Conservation (phyloP, 2,329 filamentous ascomycete genomes). For the Aciculosporium take region DNA sequence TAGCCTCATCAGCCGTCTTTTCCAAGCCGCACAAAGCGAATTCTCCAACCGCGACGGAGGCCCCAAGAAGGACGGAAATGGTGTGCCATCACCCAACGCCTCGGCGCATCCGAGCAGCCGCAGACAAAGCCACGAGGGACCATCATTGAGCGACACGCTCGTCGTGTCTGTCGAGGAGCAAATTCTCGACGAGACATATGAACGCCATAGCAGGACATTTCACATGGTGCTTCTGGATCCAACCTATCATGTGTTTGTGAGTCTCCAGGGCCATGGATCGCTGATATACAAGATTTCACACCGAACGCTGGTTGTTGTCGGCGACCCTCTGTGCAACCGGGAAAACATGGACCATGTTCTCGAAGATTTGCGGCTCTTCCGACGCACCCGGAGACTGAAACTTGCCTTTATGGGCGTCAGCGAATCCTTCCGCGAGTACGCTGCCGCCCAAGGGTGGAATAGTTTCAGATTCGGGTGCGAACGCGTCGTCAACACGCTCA, state of each 20-base stretch:
- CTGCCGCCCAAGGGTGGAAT: slow-evolving; percentile 6
- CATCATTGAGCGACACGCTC: slow-evolving; percentile 1
- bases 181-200: slow-evolving; percentile 6
- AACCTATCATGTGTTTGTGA: slow-evolving; percentile 10
- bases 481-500: slow-evolving; percentile 9
- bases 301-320: slow-evolving; percentile 9
- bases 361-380: slow-evolving; percentile 8
- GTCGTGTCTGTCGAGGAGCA: slow-evolving; percentile 2
- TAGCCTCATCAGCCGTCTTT: background rate
- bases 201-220: slow-evolving; percentile 9
- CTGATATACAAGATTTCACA: slow-evolving; percentile 10
- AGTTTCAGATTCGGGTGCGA: slow-evolving; percentile 11
- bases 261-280: slow-evolving; percentile 8
- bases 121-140: background rate
- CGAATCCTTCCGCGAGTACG: slow-evolving; percentile 8
- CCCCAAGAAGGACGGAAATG: too few relatives aligned
- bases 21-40: background rate
- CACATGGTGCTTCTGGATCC: slow-evolving; percentile 13
- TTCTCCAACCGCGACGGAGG: too few relatives aligned
- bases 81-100: too few relatives aligned
- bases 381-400: slow-evolving; percentile 3
- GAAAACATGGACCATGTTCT: slow-evolving; percentile 6
- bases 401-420: slow-evolving; percentile 11
- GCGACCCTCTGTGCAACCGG: slow-evolving; percentile 9
- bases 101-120: background rate